phyloP scores from a whole-genome alignment of 2,329 filamentous ascomycete species.

The Alternaria longipes region DNA sequence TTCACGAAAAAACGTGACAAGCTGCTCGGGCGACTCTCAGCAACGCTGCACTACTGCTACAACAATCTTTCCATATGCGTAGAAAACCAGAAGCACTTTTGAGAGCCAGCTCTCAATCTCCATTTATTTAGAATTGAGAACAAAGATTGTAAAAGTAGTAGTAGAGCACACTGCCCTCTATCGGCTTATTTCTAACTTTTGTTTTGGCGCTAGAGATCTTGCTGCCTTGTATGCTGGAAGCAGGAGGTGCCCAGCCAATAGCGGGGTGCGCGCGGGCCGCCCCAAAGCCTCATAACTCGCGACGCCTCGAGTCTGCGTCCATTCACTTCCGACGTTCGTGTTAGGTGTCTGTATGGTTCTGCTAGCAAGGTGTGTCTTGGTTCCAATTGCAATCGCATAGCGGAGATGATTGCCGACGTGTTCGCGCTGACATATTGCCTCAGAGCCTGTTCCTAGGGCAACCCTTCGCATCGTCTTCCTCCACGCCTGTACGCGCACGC shows the following conservation, averaged over 20 bases:
- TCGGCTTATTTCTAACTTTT: too few species aligned
- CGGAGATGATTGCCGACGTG: not conserved
- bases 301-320: conserved; percentile 26
- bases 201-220: not conserved
- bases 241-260: conserved; percentile 16
- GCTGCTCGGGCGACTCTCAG: too few species aligned
- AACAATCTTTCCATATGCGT: too few species aligned
- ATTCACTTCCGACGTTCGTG: conserved; percentile 25
- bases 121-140: too few species aligned
- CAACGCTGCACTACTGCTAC: not conserved
- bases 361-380: conserved; percentile 22
- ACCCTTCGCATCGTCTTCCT: conserved; percentile 30
- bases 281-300: conserved; percentile 32
- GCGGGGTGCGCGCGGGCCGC: conserved; percentile 13
- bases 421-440: conserved; percentile 29
- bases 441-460: conserved; percentile 33
- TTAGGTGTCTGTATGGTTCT: conserved; percentile 18
- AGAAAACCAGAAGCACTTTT: not conserved
- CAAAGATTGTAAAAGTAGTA: too few species aligned
- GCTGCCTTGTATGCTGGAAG: conserved; percentile 4
- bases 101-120: too few species aligned
- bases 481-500: conserved; percentile 11
- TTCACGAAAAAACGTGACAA: not conserved
- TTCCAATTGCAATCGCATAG: conserved; percentile 18
- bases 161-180: too few species aligned